A percentile compares a stretch with the other conserved stretches of the same genome.
Conservation (phyloP, 1,284 basidiomycete genomes). For the Pseudozyma sp. region DNA sequence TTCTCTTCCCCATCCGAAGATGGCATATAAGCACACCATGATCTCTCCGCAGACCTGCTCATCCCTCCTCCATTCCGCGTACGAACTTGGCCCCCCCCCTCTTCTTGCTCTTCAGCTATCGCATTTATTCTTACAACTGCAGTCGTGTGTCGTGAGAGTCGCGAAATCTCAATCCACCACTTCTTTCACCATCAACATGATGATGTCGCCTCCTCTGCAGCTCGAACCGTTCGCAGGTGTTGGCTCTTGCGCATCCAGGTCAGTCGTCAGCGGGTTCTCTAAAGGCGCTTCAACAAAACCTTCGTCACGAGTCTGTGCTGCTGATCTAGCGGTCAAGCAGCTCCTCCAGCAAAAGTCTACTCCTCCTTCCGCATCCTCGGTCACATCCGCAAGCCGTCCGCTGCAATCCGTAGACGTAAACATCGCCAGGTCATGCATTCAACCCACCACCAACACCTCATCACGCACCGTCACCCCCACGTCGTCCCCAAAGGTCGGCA, state of each 20-base stretch:
- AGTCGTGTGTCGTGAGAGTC: background rate
- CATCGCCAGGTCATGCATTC: constrained; percentile 13
- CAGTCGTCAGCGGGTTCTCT: background rate
- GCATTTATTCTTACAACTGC: constrained; percentile 2
- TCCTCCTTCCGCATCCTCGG: background rate
- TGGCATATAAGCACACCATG: too few species aligned
- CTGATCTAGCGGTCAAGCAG: constrained; percentile 12
- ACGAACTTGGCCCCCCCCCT: too few species aligned
- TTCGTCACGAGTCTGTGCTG: background rate
- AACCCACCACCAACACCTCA: background rate
- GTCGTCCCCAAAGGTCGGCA: constrained; percentile 11
- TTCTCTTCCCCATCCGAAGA: too few species aligned
- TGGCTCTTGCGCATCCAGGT: background rate
- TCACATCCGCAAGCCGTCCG: constrained; percentile 6
- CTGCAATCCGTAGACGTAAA: constrained; percentile 29
- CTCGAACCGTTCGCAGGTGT: constrained; percentile 5
- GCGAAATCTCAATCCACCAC: too few species aligned
- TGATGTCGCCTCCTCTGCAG: constrained; percentile 15
- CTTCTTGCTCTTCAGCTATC: background rate
- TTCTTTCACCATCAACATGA: constrained; percentile 11
- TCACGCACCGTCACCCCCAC: background rate
- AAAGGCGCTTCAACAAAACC: background rate
- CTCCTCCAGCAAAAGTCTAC: background rate
- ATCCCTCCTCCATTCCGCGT: too few species aligned
- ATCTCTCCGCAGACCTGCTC: too few species aligned